Conservation (phyloP, 2,329 filamentous ascomycete genomes). For the Cadophora sp. region DNA sequence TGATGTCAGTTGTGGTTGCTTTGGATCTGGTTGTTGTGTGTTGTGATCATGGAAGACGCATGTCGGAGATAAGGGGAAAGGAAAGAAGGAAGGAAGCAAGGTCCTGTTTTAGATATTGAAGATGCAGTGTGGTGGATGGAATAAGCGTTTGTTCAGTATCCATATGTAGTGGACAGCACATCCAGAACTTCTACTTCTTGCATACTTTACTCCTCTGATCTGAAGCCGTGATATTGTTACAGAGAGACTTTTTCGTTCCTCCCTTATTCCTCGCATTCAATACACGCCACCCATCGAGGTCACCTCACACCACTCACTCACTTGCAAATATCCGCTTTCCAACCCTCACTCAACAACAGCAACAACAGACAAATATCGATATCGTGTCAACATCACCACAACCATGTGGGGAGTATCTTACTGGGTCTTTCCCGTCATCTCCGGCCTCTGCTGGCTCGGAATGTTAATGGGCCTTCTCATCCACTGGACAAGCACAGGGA, state of each 20-base stretch:
- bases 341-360: background rate
- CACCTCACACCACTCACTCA: background rate
- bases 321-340: background rate
- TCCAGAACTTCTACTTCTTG: background rate
- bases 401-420: constrained; percentile 45
- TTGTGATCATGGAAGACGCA: background rate
- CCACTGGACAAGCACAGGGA: constrained; percentile 65
- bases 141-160: background rate
- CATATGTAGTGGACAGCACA: background rate
- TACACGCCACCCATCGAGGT: background rate
- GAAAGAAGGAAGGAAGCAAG: background rate
- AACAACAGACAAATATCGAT: background rate
- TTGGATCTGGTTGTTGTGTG: background rate
- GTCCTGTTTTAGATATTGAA: background rate
- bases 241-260: background rate
- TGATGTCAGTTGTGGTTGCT: constrained; percentile 10
- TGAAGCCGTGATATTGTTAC: background rate
- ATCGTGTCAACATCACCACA: background rate
- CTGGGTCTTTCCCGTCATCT: constrained; percentile 71
- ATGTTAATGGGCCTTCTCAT: constrained; percentile 38
- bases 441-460: constrained; percentile 56
- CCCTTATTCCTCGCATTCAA: background rate
- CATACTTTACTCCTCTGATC: background rate
- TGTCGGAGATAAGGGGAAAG: background rate
- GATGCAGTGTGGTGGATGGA: background rate